A percentile compares a stretch with the other conserved stretches of the same genome.
Evolutionary conservation across 1,139 yeast genomes (phyloP).

Genomic region (Arxiozyma slooffiae): DNA sequence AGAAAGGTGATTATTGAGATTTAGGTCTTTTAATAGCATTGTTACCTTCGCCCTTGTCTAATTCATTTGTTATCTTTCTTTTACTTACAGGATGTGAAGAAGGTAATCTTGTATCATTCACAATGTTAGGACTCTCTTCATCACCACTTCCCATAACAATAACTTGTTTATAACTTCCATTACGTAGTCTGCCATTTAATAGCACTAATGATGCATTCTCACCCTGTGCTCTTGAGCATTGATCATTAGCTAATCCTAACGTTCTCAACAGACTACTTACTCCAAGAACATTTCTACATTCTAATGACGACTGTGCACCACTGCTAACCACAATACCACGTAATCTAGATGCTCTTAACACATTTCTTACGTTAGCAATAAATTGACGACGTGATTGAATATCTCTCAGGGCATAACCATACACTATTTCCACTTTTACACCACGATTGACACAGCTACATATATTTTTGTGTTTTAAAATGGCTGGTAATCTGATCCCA

Average conservation of each 20-base stretch:
- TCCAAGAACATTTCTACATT: constrained; percentile 58
- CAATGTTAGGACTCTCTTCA: constrained; percentile 14
- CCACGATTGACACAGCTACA: constrained; percentile 76
- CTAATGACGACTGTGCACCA: constrained; percentile 55
- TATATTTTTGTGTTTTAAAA: constrained; percentile 70
- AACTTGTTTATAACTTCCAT: constrained; percentile 61
- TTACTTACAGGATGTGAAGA: constrained; percentile 7
- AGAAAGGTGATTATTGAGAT: no score
- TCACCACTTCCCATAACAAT: constrained; percentile 39
- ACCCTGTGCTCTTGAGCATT: constrained; percentile 52
- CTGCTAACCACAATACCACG: constrained; percentile 72
- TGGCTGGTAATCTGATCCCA: constrained; percentile 58
- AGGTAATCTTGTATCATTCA: constrained; percentile 5
- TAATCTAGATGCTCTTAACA: constrained; percentile 73
- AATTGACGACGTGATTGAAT: constrained; percentile 44
- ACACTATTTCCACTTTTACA: constrained; percentile 68
- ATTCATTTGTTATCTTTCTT: constrained; percentile 11
- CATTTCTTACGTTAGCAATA: constrained; percentile 61
- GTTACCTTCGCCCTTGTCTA: neutral
- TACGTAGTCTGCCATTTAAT: constrained; percentile 61
- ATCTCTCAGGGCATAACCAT: constrained; percentile 44
- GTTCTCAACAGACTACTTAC: constrained; percentile 55
- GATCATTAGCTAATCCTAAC: constrained; percentile 48
- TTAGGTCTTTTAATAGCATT: constrained; percentile 6
- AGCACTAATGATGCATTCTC: constrained; percentile 54